Evolutionary conservation across 306 rosid species (phyloP), one percentile per base, ranked within the genome.

Genomic region (Coriaria nepalensis): DNA sequence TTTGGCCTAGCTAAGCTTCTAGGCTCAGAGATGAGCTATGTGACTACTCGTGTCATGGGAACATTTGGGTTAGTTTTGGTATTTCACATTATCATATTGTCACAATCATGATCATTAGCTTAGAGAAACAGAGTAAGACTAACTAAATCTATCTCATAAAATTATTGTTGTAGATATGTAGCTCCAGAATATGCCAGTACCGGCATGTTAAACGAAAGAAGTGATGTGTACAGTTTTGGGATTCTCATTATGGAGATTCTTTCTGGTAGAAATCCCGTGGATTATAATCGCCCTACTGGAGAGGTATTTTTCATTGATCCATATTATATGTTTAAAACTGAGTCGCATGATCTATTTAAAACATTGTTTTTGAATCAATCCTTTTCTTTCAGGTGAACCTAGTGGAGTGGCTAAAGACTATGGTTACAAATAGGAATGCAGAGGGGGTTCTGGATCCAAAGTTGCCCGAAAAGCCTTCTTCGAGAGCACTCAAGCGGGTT

Each of bases 181-280:
- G 96, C 96, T 33, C 96, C 96, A 6, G 96, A 87, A 62, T 87
- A 82, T 67, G 93, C 94, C 37, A 79, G 96, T 56, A 86, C 96
- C 0, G 96, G 96, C 32, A 82, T 86, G 96, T 66, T 86, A 59
- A 86, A 86, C 32, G 96, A 86, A 66, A 68, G 86, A 53, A 86
- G 96, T 13, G 93, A 86, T 56, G 84, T 76, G 46, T 86, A 86
- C 55, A 72, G 96, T 57, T 86, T 86, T 64, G 96, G 96, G 33
- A 69, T 86, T 77, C 94, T 86, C 60, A 71, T 82, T 33, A 82
- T 86, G 96, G 96, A 86, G 70, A 72, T 86, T 47, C 75, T 82
- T 60, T 55, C 96, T 2, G 96, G 96, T n/a, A 77, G 96, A 62
- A 86, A 82, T 52, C 96, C 96, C 4, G 96, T 82, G 12, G 94